Conservation (phyloP, 106 monocot species). For the Dendrobium officinale region DNA sequence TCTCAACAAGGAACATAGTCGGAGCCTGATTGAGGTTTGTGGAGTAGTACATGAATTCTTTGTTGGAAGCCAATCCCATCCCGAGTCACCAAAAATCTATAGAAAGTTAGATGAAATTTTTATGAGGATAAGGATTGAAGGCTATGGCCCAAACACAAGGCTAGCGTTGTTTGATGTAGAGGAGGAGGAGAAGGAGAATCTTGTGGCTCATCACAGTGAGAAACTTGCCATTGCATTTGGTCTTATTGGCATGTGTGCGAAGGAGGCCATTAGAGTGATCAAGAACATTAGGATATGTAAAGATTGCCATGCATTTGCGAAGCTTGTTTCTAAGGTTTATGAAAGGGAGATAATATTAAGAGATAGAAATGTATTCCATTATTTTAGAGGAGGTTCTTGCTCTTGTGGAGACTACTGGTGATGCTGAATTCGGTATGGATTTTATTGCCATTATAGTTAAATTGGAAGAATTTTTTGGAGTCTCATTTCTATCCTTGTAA, state of each 20-base stretch:
- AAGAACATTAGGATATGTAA: conserved; percentile 67
- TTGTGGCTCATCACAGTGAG: conserved; percentile 14
- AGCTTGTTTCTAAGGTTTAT: conserved; percentile 59
- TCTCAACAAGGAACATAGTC: conserved; percentile 54
- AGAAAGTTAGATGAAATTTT: conserved; percentile 47
- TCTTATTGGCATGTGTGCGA: conserved; percentile 26
- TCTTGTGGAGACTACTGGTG: conserved; percentile 75
- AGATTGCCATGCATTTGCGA: conserved; percentile 53
- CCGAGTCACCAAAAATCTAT: conserved; percentile 30
- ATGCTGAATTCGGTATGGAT: background rate
- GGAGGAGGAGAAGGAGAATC: conserved; percentile 19
- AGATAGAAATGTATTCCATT: conserved; percentile 56
- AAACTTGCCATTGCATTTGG: conserved; percentile 37
- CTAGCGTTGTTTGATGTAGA: conserved; percentile 52
- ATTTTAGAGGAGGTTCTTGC: conserved; percentile 50
- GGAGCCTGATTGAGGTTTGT: conserved; percentile 34
- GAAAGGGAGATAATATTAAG: conserved; percentile 41
- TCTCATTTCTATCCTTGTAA: no score
- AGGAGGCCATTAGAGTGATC: conserved; percentile 30
- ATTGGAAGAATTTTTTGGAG: no score
- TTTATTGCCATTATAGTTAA: background rate
- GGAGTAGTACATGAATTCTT: conserved; percentile 40
- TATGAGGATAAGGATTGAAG: conserved; percentile 38
- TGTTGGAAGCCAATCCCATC: conserved; percentile 42
- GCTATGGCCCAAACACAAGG: conserved; percentile 41